These are phyloP conservation scores for Aspergillus sp. DNA, from an alignment of 2,329 filamentous ascomycete species.

Conservation along the genomic window DNA sequence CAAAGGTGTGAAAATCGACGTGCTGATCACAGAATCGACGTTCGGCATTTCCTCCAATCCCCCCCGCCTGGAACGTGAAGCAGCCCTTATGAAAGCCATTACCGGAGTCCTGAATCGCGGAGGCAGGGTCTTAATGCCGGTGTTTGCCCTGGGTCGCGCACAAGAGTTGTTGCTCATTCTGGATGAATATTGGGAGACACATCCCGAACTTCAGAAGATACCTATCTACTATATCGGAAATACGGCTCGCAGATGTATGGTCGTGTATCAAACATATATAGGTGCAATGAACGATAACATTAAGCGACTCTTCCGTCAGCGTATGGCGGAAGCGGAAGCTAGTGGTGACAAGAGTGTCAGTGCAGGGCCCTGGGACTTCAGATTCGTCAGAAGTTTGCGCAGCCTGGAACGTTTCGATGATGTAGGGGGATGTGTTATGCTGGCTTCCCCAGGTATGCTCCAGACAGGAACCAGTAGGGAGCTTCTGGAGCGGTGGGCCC, in stretches of 20 bases:
- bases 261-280: conserved; percentile 97
- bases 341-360: conserved; percentile 72
- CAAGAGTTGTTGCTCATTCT: conserved; percentile 93
- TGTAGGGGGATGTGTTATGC: conserved; percentile 92
- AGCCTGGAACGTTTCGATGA: conserved; percentile 95
- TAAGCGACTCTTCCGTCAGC: conserved; percentile 88
- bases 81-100: conserved; percentile 92
- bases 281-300: conserved; percentile 99
- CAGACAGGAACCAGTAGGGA: conserved; percentile 94
- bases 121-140: conserved; percentile 88
- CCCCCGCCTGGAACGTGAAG: conserved; percentile 85
- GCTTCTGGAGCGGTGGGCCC: conserved; percentile 91
- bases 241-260: conserved; percentile 93
- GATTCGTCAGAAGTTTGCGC: conserved; percentile 87
- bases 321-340: conserved; percentile 86
- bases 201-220: conserved; percentile 81
- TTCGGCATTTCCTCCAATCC: conserved; percentile 95
- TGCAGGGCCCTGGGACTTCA: conserved; percentile 89
- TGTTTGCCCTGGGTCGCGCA: conserved; percentile 89
- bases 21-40: conserved; percentile 95
- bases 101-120: conserved; percentile 88
- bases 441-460: conserved; percentile 96
- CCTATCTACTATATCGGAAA: conserved; percentile 98
- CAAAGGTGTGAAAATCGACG: conserved; percentile 85
- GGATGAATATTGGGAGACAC: conserved; percentile 94